Evolutionary conservation across 305 asterid species (phyloP).

Genomic region (Coffea humblotiana): DNA sequence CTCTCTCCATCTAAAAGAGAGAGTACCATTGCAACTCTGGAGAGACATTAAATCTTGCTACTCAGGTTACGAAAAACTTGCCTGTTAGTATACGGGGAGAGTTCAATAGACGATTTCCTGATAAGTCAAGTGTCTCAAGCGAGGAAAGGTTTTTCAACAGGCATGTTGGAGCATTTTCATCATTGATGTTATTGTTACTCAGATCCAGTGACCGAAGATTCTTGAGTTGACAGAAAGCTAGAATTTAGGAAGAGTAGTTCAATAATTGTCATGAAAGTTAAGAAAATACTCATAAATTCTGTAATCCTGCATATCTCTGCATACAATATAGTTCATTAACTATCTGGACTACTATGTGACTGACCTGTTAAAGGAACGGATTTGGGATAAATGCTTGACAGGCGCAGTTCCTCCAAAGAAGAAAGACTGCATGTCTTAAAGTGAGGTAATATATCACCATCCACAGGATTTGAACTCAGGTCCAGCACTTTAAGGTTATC

Average conservation of each 20-base stretch:
- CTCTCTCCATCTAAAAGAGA: not conserved
- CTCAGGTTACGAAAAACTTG: too few species aligned
- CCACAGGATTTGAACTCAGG: constrained; percentile 22
- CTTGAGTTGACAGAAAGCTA: constrained; percentile 7
- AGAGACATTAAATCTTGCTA: not conserved
- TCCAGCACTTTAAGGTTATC: constrained; percentile 19
- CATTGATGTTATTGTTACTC: constrained; percentile 8
- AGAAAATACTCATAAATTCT: too few species aligned
- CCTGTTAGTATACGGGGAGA: constrained; percentile 8
- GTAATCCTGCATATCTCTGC: too few species aligned
- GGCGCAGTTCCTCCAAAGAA: constrained; percentile 4
- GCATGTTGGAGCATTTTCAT: constrained; percentile 1
- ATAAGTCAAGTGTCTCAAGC: constrained; percentile 3
- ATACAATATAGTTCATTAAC: too few species aligned
- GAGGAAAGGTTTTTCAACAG: constrained; percentile 2
- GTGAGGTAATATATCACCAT: constrained; percentile 22
- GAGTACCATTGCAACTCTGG: not conserved
- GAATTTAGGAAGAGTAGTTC: too few species aligned
- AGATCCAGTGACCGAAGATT: constrained; percentile 9
- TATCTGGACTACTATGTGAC: not conserved
- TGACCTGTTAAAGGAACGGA: not conserved
- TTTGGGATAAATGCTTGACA: constrained; percentile 2
- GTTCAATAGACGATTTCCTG: not conserved
- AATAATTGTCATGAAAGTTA: too few species aligned
- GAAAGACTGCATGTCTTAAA: constrained; percentile 14